Conservation (phyloP, 106 monocot species). For the Apostasia ramifera region DNA sequence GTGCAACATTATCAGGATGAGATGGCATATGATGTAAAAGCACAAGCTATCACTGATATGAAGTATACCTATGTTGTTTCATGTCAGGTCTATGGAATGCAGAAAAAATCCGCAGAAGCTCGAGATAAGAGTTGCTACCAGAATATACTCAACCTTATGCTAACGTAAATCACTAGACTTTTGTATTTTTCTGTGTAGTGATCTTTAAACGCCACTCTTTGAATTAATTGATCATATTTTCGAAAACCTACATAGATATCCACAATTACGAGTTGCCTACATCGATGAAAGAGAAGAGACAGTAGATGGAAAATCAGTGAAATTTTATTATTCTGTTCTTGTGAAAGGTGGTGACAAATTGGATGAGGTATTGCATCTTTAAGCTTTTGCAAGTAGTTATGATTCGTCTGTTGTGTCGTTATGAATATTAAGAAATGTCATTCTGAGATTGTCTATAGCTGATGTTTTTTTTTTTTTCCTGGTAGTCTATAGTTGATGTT, state of each 20-base stretch:
- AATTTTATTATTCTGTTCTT: slow-evolving; percentile 92
- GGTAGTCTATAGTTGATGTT: too few relatives aligned
- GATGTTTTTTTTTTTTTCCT: too few relatives aligned
- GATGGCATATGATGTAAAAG: slow-evolving; percentile 10
- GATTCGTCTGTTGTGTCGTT: too few relatives aligned
- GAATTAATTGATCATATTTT: background rate
- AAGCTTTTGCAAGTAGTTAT: background rate
- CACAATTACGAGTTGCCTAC: slow-evolving; percentile 85
- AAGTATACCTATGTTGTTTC: slow-evolving; percentile 97
- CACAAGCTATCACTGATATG: slow-evolving; percentile 72
- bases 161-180: slow-evolving; percentile 24
- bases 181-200: background rate
- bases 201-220: background rate
- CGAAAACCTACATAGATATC: slow-evolving; percentile 36
- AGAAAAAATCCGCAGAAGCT: slow-evolving; percentile 49
- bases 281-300: slow-evolving; percentile 89
- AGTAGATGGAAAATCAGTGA: slow-evolving; percentile 44
- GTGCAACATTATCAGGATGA: slow-evolving; percentile 29
- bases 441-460: too few relatives aligned
- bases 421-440: too few relatives aligned
- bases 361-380: slow-evolving; percentile 64
- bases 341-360: slow-evolving; percentile 87
- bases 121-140: slow-evolving; percentile 67
- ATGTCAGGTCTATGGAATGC: slow-evolving; percentile 90
- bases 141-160: slow-evolving; percentile 81